Evolutionary conservation across 164 flowering plant species (phyloP).

Genomic region (Santalum album): DNA sequence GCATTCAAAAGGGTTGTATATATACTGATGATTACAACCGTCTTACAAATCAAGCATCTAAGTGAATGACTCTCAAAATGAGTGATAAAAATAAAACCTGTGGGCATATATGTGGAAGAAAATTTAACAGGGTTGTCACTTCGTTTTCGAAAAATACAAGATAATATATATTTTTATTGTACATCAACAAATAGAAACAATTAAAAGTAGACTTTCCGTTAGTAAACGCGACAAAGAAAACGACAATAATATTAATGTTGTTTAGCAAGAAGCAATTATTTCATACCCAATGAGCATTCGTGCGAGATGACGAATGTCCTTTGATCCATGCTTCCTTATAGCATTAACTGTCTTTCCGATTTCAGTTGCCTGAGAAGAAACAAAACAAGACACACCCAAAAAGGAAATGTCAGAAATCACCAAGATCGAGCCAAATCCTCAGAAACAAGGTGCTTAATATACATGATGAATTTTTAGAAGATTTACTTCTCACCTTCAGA

Average conservation of each 20-base stretch:
- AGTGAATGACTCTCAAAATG: too few relatives aligned
- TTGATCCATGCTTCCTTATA: constrained; percentile 57
- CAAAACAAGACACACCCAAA: background rate
- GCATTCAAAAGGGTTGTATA: too few relatives aligned
- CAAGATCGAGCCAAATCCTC: background rate
- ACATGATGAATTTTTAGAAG: background rate
- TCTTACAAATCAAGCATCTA: too few relatives aligned
- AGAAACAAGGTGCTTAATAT: background rate
- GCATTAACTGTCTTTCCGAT: constrained; percentile 83
- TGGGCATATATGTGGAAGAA: too few relatives aligned
- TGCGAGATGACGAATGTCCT: constrained; percentile 50
- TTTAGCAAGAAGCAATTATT: background rate
- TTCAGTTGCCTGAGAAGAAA: constrained; percentile 57
- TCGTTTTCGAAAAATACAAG: too few relatives aligned
- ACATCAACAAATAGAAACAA: too few relatives aligned
- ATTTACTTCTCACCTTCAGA: constrained; percentile 43
- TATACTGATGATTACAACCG: too few relatives aligned
- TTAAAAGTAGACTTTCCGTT: too few relatives aligned
- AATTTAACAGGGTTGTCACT: too few relatives aligned
- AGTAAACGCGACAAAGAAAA: background rate
- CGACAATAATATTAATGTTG: background rate
- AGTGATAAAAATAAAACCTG: too few relatives aligned
- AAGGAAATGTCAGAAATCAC: background rate
- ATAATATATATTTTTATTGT: too few relatives aligned
- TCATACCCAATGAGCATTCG: constrained; percentile 57